A percentile compares a stretch with the other conserved stretches of the same genome.
Evolutionary conservation across 371 early-diverging fungal species (phyloP).

Genomic region (Conidiobolus incongruus): DNA sequence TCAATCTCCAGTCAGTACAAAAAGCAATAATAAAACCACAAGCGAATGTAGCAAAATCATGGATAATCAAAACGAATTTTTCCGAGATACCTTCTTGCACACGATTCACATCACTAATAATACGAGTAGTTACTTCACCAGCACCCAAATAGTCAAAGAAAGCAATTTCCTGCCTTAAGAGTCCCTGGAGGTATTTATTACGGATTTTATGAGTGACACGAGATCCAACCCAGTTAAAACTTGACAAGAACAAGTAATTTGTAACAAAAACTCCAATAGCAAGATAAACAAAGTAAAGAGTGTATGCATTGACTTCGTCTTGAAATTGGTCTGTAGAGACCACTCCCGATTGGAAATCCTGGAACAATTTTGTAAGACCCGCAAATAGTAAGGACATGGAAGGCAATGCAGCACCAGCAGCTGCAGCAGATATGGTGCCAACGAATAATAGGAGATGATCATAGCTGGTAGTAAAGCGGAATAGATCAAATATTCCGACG

Average conservation of each 20-base stretch:
- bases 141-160: constrained; percentile 67
- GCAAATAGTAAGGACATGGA: constrained; percentile 13
- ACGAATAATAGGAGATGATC: constrained; percentile 10
- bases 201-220: not conserved
- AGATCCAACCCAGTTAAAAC: not conserved
- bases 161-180: constrained; percentile 72
- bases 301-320: not conserved
- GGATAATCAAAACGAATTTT: constrained; percentile 51
- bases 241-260: constrained; percentile 12
- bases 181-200: constrained; percentile 19
- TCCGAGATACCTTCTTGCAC: constrained; percentile 74
- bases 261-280: constrained; percentile 20
- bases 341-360: not conserved
- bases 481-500: constrained; percentile 5
- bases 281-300: constrained; percentile 44
- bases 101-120: constrained; percentile 53
- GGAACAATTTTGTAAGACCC: constrained; percentile 8
- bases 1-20: constrained; percentile 59
- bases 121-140: constrained; percentile 46
- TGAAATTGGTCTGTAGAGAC: not conserved
- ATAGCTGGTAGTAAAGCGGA: constrained; percentile 12
- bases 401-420: constrained; percentile 11
- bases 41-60: constrained; percentile 48
- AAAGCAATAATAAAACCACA: constrained; percentile 77
- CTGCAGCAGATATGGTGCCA: constrained; percentile 13